phyloP scores from a whole-genome alignment of 441 rosid genomes.

The Erodium texanum region DNA sequence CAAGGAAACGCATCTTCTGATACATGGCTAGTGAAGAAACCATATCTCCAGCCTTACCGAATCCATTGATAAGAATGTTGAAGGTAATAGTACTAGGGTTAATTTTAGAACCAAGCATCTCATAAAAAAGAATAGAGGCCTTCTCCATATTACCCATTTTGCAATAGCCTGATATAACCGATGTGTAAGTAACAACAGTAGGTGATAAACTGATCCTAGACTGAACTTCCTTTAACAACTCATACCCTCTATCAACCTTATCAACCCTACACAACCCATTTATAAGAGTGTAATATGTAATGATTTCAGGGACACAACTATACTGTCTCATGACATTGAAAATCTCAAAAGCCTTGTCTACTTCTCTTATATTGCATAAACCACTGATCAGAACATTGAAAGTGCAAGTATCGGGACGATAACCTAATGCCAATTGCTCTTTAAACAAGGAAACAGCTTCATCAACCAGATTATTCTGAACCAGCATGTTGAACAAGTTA shows the following conservation, averaged over 20 bases:
- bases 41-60: conserved; percentile 56
- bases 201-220: conserved; percentile 31
- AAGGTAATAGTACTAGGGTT: conserved; percentile 52
- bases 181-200: conserved; percentile 58
- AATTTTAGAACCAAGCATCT: conserved; percentile 46
- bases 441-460: conserved; percentile 48
- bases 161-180: conserved; percentile 63
- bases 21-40: conserved; percentile 37
- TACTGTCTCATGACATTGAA: conserved; percentile 43
- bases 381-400: conserved; percentile 66
- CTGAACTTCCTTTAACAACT: conserved; percentile 38
- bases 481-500: conserved; percentile 43
- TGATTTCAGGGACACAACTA: conserved; percentile 58
- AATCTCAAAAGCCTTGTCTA: conserved; percentile 41
- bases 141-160: conserved; percentile 54
- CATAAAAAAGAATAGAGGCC: conserved; percentile 46
- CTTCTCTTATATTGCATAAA: conserved; percentile 42
- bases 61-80: conserved; percentile 71
- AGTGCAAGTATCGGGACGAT: conserved; percentile 50
- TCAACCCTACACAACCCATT: conserved; percentile 51
- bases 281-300: conserved; percentile 66
- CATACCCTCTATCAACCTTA: conserved; percentile 43
- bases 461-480: conserved; percentile 35
- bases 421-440: conserved; percentile 32
- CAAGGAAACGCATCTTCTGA: conserved; percentile 41